Percentiles rank a stretch among this genome's conserved stretches.
These are phyloP conservation scores for Perkinsus marinus DNA, from an alignment of 169 alveolate species.

Conservation along the genomic window DNA sequence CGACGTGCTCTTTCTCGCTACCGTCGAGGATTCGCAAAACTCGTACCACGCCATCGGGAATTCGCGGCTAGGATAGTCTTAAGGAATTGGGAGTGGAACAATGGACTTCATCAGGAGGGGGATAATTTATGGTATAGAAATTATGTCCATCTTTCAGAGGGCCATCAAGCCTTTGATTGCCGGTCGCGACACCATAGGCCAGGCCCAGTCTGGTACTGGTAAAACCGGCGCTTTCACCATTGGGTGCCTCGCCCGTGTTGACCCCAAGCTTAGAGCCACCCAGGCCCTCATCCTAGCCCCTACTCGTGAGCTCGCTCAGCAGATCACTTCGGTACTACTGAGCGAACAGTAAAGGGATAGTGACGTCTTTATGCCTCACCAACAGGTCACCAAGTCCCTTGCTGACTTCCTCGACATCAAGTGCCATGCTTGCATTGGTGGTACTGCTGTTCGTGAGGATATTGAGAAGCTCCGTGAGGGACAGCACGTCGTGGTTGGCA, in stretches of 20 bases:
- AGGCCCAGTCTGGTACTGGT: conserved; percentile 98
- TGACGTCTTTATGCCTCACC: not conserved
- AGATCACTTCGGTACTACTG: conserved; percentile 74
- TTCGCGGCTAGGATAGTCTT: too few relatives aligned
- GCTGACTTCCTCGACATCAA: conserved; percentile 78
- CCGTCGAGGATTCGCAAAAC: too few relatives aligned
- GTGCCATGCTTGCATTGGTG: conserved; percentile 94
- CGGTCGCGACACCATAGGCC: conserved; percentile 95
- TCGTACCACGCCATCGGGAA: too few relatives aligned
- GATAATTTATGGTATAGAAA: not conserved
- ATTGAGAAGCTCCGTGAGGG: conserved; percentile 83
- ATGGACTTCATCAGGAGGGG: too few relatives aligned
- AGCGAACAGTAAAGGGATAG: not conserved
- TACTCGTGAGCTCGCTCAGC: conserved; percentile 97
- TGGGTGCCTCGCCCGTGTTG: conserved; percentile 83
- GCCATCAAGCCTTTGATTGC: conserved; percentile 95
- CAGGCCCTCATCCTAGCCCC: conserved; percentile 95
- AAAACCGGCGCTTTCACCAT: conserved; percentile 96
- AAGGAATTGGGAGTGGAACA: too few relatives aligned
- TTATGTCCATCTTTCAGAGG: conserved; percentile 45
- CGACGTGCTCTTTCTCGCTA: not conserved
- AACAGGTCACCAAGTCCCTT: conserved; percentile 44
- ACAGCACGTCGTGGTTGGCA: conserved; percentile 98
- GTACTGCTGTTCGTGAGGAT: conserved; percentile 96
- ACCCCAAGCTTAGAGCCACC: conserved; percentile 67